phyloP scores from a whole-genome alignment of 495 filamentous ascomycete genomes.

The Aspergillus bridgeri region DNA sequence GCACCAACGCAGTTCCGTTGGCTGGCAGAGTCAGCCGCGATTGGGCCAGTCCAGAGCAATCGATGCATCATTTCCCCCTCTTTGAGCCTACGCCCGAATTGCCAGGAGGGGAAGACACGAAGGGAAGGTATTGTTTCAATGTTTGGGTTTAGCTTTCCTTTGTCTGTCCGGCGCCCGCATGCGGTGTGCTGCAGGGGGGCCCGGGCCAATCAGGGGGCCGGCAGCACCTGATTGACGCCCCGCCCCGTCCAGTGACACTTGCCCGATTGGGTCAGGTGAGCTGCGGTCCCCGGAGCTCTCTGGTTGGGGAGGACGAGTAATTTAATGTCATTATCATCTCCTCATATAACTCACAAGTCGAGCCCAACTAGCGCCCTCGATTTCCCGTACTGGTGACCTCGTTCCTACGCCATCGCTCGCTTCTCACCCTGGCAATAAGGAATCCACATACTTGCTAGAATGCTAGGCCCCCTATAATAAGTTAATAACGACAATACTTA shows the following conservation, averaged over 20 bases:
- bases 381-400: neutral
- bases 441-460: too few species aligned
- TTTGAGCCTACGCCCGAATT: neutral
- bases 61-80: neutral
- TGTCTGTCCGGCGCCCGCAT: slow-evolving; percentile 32
- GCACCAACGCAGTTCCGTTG: neutral
- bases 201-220: slow-evolving; percentile 12
- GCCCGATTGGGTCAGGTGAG: slow-evolving; percentile 8
- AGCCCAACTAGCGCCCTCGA: too few species aligned
- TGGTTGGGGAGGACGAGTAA: neutral
- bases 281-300: neutral
- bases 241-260: slow-evolving; percentile 13
- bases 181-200: slow-evolving; percentile 34
- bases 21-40: slow-evolving; percentile 7
- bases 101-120: neutral
- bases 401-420: neutral
- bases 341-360: too few species aligned
- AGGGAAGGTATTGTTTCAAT: slow-evolving; percentile 16
- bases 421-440: neutral
- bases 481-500: slow-evolving; percentile 13
- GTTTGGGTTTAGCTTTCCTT: slow-evolving; percentile 22
- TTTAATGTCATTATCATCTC: too few species aligned
- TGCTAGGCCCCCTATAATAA: too few species aligned
- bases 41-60: slow-evolving; percentile 8
- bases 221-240: slow-evolving; percentile 8